phyloP scores from a whole-genome alignment of 306 rosid species.

The Quercus variabilis region DNA sequence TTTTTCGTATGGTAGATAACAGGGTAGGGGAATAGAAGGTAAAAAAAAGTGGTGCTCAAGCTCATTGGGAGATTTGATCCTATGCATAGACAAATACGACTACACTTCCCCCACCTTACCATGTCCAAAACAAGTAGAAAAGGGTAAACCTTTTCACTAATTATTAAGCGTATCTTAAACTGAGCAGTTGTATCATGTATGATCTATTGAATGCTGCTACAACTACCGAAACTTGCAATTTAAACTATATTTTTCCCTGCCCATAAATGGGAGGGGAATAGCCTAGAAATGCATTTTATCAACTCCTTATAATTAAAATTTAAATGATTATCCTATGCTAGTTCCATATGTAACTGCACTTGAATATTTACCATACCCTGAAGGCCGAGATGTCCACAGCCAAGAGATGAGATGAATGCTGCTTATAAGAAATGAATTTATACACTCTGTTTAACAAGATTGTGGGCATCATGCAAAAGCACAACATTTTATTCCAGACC shows the following conservation, averaged over 20 bases:
- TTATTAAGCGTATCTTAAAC: neutral
- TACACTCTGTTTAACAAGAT: neutral
- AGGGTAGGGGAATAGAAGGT: neutral
- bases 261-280: neutral
- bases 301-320: neutral
- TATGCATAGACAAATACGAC: neutral
- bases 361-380: neutral
- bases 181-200: neutral
- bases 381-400: neutral
- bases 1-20: neutral
- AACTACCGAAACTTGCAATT: neutral
- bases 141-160: neutral
- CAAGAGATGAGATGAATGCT: neutral
- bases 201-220: neutral
- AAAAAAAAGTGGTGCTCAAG: neutral
- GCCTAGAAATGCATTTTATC: neutral
- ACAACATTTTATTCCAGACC: neutral
- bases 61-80: neutral
- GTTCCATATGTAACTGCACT: neutral
- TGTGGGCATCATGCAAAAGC: neutral
- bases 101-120: neutral
- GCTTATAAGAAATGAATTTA: neutral
- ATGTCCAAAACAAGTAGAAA: neutral
- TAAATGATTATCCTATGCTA: neutral
- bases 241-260: neutral